phyloP scores from a whole-genome alignment of 2,329 filamentous ascomycete genomes.

The Fusarium sambucinum region DNA sequence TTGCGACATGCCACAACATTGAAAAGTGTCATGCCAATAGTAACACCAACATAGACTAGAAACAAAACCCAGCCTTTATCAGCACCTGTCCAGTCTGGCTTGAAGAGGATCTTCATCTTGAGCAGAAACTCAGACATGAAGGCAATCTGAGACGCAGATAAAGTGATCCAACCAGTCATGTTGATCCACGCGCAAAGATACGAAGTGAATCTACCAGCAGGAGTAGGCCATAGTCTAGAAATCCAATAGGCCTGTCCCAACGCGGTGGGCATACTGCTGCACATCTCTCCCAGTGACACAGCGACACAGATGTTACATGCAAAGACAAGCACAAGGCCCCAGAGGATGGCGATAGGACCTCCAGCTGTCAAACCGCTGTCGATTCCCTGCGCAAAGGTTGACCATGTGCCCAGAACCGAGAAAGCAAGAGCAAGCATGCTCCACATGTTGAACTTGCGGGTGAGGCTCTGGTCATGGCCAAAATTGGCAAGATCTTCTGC shows the following conservation, averaged over 20 bases:
- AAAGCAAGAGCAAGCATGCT: slow-evolving; percentile 70
- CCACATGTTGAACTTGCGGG: slow-evolving; percentile 64
- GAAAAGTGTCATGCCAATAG: slow-evolving; percentile 60
- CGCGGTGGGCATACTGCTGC: slow-evolving; percentile 70
- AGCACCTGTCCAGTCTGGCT: slow-evolving; percentile 59
- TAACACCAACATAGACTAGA: slow-evolving; percentile 66
- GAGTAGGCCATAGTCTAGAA: slow-evolving; percentile 53
- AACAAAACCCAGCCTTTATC: slow-evolving; percentile 66
- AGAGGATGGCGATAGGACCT: slow-evolving; percentile 66
- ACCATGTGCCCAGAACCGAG: slow-evolving; percentile 69
- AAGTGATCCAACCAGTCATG: slow-evolving; percentile 69
- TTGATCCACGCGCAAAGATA: slow-evolving; percentile 72
- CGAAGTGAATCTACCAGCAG: slow-evolving; percentile 61
- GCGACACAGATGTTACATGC: slow-evolving; percentile 66
- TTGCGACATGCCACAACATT: slow-evolving; percentile 65
- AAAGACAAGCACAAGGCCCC: slow-evolving; percentile 66
- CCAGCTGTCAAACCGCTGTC: slow-evolving; percentile 65
- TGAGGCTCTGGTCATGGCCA: slow-evolving; percentile 56
- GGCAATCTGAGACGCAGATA: slow-evolving; percentile 66
- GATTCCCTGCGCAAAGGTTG: slow-evolving; percentile 65
- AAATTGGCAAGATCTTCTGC: slow-evolving; percentile 56
- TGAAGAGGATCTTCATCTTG: slow-evolving; percentile 67
- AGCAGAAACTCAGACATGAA: slow-evolving; percentile 70
- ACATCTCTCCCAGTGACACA: slow-evolving; percentile 66
- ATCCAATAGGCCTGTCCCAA: slow-evolving; percentile 71